phyloP scores from a whole-genome alignment of 2,329 filamentous ascomycete species.

The Arthroderma sp. region DNA sequence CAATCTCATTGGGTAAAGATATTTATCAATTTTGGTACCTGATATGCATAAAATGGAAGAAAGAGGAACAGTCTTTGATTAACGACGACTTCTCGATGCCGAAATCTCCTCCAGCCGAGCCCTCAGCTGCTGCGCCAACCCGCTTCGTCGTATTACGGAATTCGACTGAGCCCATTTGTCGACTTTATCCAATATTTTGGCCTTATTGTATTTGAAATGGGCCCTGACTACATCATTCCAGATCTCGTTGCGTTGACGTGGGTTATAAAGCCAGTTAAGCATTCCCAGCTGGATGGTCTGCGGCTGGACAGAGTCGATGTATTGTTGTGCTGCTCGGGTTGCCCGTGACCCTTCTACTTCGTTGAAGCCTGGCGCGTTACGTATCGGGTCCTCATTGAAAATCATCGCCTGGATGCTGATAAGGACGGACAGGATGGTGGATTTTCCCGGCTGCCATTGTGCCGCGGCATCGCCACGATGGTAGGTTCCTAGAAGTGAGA shows the following conservation, averaged over 20 bases:
- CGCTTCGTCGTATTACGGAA: neutral
- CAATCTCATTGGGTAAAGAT: too few relatives aligned
- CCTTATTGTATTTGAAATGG: conserved; percentile 11
- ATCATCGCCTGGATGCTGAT: conserved; percentile 48
- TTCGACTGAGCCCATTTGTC: conserved; percentile 39
- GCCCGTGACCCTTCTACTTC: conserved; percentile 2
- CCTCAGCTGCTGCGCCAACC: too few relatives aligned
- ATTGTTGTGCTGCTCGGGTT: conserved; percentile 13
- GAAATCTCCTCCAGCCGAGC: too few relatives aligned
- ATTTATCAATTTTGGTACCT: too few relatives aligned
- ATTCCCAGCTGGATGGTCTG: conserved; percentile 9
- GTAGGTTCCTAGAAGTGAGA: conserved; percentile 40
- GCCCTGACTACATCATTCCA: conserved; percentile 11
- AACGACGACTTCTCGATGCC: too few relatives aligned
- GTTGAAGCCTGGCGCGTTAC: conserved; percentile 41
- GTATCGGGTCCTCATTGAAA: conserved; percentile 40
- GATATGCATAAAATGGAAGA: too few relatives aligned
- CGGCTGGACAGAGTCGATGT: conserved; percentile 17
- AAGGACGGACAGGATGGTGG: conserved; percentile 39
- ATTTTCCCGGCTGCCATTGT: conserved; percentile 33
- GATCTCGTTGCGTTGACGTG: conserved; percentile 9
- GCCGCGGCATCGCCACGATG: conserved; percentile 25
- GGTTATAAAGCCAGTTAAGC: conserved; percentile 10
- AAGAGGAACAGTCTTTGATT: too few relatives aligned
- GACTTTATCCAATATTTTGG: conserved; percentile 9